Percentiles rank a stretch among this genome's conserved stretches.
phyloP scores from a whole-genome alignment of 768 basidiomycete genomes.

The Asterophora parasitica region DNA sequence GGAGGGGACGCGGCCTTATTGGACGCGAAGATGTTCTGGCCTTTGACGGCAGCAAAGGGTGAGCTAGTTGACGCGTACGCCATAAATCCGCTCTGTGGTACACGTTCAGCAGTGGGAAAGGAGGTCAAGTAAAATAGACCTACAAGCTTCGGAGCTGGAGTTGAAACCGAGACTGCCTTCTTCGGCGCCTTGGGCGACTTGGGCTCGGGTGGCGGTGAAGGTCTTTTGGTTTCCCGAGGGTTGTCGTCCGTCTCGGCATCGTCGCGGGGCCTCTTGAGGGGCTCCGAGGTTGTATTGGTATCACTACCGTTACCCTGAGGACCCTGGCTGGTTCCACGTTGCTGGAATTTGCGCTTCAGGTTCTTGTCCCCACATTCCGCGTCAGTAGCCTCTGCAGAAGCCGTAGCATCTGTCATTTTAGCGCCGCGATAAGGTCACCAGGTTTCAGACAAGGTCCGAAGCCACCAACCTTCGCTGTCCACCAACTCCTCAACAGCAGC shows the following conservation, averaged over 20 bases:
- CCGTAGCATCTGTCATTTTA: constrained; percentile 2
- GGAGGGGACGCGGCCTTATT: constrained; percentile 31
- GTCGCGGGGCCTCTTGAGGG: constrained; percentile 57
- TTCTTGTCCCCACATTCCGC: constrained; percentile 56
- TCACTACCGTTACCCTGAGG: constrained; percentile 36
- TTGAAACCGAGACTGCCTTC: constrained; percentile 13
- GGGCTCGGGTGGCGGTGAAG: constrained; percentile 65
- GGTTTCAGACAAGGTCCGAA: background rate
- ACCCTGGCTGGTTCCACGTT: constrained; percentile 62
- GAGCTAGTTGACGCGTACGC: constrained; percentile 73
- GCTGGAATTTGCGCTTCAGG: constrained; percentile 64
- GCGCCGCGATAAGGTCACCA: background rate
- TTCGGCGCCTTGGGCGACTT: constrained; percentile 22
- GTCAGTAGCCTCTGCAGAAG: constrained; percentile 23
- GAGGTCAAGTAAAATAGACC: constrained; percentile 19
- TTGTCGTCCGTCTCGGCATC: constrained; percentile 60
- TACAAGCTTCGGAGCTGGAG: constrained; percentile 44
- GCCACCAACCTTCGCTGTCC: constrained; percentile 9
- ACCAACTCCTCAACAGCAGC: constrained; percentile 3
- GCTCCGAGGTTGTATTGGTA: constrained; percentile 27
- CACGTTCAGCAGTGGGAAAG: constrained; percentile 7
- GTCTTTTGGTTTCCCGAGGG: constrained; percentile 53
- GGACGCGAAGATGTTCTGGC: constrained; percentile 50
- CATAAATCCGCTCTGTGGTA: constrained; percentile 64
- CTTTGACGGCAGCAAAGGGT: constrained; percentile 71